Evolutionary conservation across 352 stramenopile genomes (phyloP).

Genomic region (Phytophthora hibernalis): DNA sequence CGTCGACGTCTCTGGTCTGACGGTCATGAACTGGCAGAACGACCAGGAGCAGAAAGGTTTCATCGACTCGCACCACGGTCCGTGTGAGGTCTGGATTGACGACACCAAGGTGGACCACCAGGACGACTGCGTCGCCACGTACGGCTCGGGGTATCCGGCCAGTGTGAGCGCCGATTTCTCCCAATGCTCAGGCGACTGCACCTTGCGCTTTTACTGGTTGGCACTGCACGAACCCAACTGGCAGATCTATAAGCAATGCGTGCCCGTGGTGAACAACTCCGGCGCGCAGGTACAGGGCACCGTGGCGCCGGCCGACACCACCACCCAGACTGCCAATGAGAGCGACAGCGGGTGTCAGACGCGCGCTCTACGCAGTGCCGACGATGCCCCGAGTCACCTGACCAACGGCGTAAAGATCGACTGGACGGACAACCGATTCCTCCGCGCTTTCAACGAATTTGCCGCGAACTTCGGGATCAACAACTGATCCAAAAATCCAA

Average conservation of each 20-base stretch:
- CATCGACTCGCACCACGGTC: conserved; percentile 58
- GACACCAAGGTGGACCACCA: conserved; percentile 54
- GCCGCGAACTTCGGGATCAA: conserved; percentile 24
- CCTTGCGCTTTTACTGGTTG: conserved; percentile 44
- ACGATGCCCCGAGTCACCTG: conserved; percentile 31
- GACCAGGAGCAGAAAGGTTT: conserved; percentile 55
- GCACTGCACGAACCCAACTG: conserved; percentile 47
- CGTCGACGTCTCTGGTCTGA: conserved; percentile 51
- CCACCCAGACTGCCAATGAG: conserved; percentile 13
- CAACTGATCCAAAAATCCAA: conserved; percentile 11
- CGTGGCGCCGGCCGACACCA: conserved; percentile 18
- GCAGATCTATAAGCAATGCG: conserved; percentile 56
- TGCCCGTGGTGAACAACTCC: conserved; percentile 37
- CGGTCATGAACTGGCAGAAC: conserved; percentile 56
- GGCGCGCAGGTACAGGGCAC: conserved; percentile 25
- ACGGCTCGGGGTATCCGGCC: conserved; percentile 36
- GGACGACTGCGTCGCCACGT: conserved; percentile 51
- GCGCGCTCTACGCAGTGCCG: conserved; percentile 29
- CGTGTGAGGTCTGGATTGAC: conserved; percentile 69
- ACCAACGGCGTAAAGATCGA: conserved; percentile 30
- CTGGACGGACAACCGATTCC: conserved; percentile 42
- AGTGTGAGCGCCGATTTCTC: conserved; percentile 39
- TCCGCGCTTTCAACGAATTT: conserved; percentile 44
- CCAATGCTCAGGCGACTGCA: conserved; percentile 39
- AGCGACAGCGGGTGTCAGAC: conserved; percentile 29